phyloP scores from a whole-genome alignment of 805 yeast genomes.

The Ogataea corticis region DNA sequence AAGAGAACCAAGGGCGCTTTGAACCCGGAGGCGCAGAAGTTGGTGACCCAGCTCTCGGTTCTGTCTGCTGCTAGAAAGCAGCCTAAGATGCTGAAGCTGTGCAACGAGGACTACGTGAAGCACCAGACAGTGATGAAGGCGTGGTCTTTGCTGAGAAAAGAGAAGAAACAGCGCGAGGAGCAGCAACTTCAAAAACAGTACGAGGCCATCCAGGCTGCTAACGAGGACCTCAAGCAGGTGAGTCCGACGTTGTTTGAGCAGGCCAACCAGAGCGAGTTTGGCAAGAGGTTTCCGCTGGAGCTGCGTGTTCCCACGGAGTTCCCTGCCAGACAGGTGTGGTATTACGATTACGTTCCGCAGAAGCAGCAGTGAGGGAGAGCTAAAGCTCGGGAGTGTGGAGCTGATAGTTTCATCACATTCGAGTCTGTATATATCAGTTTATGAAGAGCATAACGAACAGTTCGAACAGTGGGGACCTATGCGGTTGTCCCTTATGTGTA shows the following conservation, averaged over 20 bases:
- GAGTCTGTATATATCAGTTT: too few species aligned
- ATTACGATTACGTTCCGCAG: conserved; percentile 46
- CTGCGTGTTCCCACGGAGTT: conserved; percentile 85
- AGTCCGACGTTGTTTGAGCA: conserved; percentile 57
- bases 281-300: conserved; percentile 76
- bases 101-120: conserved; percentile 79
- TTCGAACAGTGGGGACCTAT: too few species aligned
- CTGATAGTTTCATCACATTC: too few species aligned
- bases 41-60: conserved; percentile 65
- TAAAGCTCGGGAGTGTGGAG: neutral
- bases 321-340: conserved; percentile 85
- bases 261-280: conserved; percentile 58
- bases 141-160: conserved; percentile 66
- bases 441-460: too few species aligned
- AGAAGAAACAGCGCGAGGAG: conserved; percentile 45
- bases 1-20: conserved; percentile 33
- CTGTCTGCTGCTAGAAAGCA: conserved; percentile 84
- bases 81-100: conserved; percentile 75
- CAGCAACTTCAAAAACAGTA: conserved; percentile 59
- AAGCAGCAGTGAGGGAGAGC: conserved; percentile 1
- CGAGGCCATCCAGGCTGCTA: conserved; percentile 64
- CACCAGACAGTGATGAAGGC: conserved; percentile 82
- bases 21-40: conserved; percentile 32
- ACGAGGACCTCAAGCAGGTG: conserved; percentile 59
- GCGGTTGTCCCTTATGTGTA: too few species aligned